phyloP scores from a whole-genome alignment of 495 filamentous ascomycete species.

The Talaromyces proteolyticus region DNA sequence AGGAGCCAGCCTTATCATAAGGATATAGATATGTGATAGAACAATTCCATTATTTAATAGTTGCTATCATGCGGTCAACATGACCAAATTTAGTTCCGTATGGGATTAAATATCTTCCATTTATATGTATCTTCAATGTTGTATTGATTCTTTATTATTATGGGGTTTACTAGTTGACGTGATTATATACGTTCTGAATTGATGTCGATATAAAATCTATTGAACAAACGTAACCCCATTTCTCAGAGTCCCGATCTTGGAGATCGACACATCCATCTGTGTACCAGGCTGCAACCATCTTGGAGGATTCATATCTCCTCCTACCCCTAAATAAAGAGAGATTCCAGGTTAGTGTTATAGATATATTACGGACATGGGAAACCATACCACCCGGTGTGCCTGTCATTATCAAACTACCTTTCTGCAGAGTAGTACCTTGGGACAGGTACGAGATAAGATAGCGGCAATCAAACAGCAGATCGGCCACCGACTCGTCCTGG shows the following conservation, averaged over 20 bases:
- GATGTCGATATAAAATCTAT: neutral
- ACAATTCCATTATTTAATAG: neutral
- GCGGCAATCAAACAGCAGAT: slow-evolving; percentile 67
- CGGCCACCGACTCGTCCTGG: slow-evolving; percentile 58
- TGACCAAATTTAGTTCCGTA: neutral
- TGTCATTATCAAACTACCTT: slow-evolving; percentile 73
- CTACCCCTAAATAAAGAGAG: slow-evolving; percentile 20
- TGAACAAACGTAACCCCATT: slow-evolving; percentile 21
- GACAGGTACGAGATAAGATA: slow-evolving; percentile 62
- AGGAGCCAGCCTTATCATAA: neutral
- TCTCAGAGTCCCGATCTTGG: slow-evolving; percentile 26
- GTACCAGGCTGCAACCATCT: slow-evolving; percentile 28
- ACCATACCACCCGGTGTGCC: slow-evolving; percentile 46
- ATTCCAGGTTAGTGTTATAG: neutral
- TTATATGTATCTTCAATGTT: neutral
- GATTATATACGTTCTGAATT: neutral
- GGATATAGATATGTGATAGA: neutral
- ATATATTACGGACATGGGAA: slow-evolving; percentile 6
- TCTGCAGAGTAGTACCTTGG: slow-evolving; percentile 63
- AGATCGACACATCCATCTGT: slow-evolving; percentile 30
- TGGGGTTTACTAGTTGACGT: neutral
- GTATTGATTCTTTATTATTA: neutral
- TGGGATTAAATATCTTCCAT: neutral
- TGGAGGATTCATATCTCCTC: slow-evolving; percentile 24
- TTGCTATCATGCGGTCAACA: neutral